Evolutionary conservation across 345 rosid genomes (phyloP), one percentile per base, ranked within the genome.

Genomic region (Populus davidiana): DNA sequence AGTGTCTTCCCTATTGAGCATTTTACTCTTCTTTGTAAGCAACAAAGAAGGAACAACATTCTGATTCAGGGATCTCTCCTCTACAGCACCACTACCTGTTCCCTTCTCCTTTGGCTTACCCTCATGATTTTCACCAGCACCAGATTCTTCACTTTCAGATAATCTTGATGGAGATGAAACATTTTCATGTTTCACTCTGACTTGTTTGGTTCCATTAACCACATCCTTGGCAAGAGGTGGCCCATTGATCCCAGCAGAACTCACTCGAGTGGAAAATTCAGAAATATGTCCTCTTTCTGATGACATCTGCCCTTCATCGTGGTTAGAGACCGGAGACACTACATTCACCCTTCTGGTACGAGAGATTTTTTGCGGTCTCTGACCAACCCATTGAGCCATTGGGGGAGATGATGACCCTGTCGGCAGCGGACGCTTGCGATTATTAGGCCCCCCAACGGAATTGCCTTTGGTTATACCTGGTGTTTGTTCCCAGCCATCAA

Each of bases 111-210:
- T 88, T 29, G 67, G 75, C 64, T 79, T 82, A 67, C 76, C 6
- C 50, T 80, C 88, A 56, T 66, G 87, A 78, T 80, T 86, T 71
- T 86, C 90, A 69, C 87, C 84, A 70, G 77, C 82, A 47, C 84
- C 86, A 56, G 86, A 84, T 79, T 87, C 92, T 79, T 89, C 91
- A 79, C 88, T 85, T 83, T 89, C 91, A 73, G 89, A 84, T 70
- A 86, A 81, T 78, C 82, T 82, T 14, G 88, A 86, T 47, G 91
- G 88, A 72, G 92, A 88, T 21, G 89, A 79, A 78, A 84, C 78
- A 75, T 61, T 76, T 36, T 89, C 89, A 59, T 77, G 79, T 73
- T 89, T 87, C 83, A 86, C 80, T 64, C 74, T 86, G 71, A 79
- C 50, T 65, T 84, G 84, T 44, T 78, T 87, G 76, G 70, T 78